These are phyloP conservation scores for Neofusicoccum umdonicola DNA, from an alignment of 2,329 filamentous ascomycete species.

Conservation along the genomic window DNA sequence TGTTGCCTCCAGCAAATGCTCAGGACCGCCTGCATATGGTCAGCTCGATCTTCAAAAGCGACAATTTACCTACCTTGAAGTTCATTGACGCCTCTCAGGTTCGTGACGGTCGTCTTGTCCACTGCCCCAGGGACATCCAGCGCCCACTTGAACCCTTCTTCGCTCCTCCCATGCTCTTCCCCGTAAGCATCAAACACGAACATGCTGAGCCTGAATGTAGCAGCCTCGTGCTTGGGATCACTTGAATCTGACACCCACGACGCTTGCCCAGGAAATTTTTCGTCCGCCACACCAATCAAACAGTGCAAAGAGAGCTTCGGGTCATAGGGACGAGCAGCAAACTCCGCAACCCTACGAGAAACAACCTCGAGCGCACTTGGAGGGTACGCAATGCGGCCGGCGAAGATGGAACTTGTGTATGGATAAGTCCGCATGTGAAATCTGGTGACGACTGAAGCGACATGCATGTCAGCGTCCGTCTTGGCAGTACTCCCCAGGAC, in stretches of 20 bases:
- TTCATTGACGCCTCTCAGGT: slow-evolving; percentile 25
- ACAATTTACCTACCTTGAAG: slow-evolving; percentile 19
- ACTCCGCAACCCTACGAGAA: slow-evolving; percentile 24
- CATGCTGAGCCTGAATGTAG: slow-evolving; percentile 21
- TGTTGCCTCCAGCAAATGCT: slow-evolving; percentile 19
- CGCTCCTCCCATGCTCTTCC: slow-evolving; percentile 29
- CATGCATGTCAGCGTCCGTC: not conserved
- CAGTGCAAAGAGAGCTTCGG: slow-evolving; percentile 32
- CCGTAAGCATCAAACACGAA: slow-evolving; percentile 32
- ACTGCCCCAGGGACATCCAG: slow-evolving; percentile 28
- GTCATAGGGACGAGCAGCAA: slow-evolving; percentile 24
- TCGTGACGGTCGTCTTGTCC: slow-evolving; percentile 24
- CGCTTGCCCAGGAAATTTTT: slow-evolving; percentile 18
- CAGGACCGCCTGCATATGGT: slow-evolving; percentile 23
- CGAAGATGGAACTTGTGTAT: slow-evolving; percentile 13
- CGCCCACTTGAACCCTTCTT: slow-evolving; percentile 29
- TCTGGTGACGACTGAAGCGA: slow-evolving; percentile 22
- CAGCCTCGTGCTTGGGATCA: slow-evolving; percentile 20
- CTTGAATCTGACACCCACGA: slow-evolving; percentile 17
- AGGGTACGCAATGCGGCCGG: slow-evolving; percentile 20
- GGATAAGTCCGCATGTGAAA: slow-evolving; percentile 21
- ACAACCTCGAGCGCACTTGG: slow-evolving; percentile 17
- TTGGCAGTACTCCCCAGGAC: slow-evolving; percentile 18
- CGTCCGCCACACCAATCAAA: slow-evolving; percentile 24
- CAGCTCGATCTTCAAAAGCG: not conserved